Conservation (phyloP, 1,139 yeast genomes). For the Debaryomyces psychrophilus region DNA sequence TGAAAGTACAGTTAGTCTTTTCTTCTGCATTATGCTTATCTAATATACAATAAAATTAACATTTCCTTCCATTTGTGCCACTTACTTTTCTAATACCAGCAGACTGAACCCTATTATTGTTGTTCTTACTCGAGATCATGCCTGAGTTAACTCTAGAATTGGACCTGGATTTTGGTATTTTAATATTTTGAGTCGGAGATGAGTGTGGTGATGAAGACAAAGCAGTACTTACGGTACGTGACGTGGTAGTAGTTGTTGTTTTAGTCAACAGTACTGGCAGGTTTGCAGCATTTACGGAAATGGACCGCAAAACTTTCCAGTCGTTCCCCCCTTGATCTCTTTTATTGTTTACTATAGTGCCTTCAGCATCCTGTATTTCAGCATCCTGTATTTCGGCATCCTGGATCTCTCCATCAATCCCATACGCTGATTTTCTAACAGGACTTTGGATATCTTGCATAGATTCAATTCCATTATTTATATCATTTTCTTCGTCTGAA, state of each 20-base stretch:
- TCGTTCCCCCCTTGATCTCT: conserved; percentile 24
- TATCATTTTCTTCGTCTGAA: conserved; percentile 40
- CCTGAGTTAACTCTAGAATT: conserved; percentile 34
- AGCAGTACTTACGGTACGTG: conserved; percentile 50
- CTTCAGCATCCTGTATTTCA: conserved; percentile 20
- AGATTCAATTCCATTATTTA: conserved; percentile 15
- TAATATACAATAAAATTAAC: conserved; percentile 5
- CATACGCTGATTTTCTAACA: conserved; percentile 20
- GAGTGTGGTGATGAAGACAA: conserved; percentile 49
- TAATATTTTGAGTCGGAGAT: conserved; percentile 31
- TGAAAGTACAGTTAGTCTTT: neutral
- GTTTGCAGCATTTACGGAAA: conserved; percentile 37
- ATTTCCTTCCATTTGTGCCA: conserved; percentile 18
- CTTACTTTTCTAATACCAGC: conserved; percentile 47
- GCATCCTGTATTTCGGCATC: conserved; percentile 13
- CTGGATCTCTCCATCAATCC: conserved; percentile 17
- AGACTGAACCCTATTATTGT: conserved; percentile 31
- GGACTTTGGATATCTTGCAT: conserved; percentile 34
- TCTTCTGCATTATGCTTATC: neutral
- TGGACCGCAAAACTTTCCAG: conserved; percentile 48
- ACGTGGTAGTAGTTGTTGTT: conserved; percentile 53
- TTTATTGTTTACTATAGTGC: conserved; percentile 15
- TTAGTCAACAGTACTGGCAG: conserved; percentile 50
- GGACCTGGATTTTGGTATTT: conserved; percentile 40
- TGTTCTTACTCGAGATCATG: conserved; percentile 23